phyloP scores from a whole-genome alignment of 2,329 filamentous ascomycete species.

The Xylaria multiplex region DNA sequence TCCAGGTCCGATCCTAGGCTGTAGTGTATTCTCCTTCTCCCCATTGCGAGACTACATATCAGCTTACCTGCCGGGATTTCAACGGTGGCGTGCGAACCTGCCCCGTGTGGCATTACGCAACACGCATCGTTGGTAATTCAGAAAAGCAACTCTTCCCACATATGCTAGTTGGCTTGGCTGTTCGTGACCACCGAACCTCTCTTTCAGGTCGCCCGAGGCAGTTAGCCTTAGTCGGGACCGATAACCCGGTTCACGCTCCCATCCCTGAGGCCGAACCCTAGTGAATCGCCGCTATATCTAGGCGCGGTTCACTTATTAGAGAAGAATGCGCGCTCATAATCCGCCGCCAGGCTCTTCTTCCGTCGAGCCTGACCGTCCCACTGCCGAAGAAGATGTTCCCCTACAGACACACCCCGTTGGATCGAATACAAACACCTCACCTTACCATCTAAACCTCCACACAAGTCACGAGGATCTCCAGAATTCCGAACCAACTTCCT shows the following conservation, averaged over 20 bases:
- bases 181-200: slow-evolving; percentile 15
- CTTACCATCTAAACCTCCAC: slow-evolving; percentile 9
- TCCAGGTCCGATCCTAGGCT: slow-evolving; percentile 1
- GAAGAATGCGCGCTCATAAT: slow-evolving; percentile 36
- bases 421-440: slow-evolving; percentile 33
- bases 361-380: slow-evolving; percentile 40
- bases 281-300: slow-evolving; percentile 6
- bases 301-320: slow-evolving; percentile 9
- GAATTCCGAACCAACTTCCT: slow-evolving; percentile 14
- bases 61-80: slow-evolving; percentile 1
- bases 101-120: slow-evolving; percentile 20
- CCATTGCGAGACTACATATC: neutral
- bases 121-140: slow-evolving; percentile 23
- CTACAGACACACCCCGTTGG: slow-evolving; percentile 31
- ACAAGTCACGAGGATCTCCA: slow-evolving; percentile 17
- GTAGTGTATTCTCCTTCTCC: neutral
- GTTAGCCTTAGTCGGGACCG: slow-evolving; percentile 19
- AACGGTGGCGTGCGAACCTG: slow-evolving; percentile 18
- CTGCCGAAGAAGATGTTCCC: slow-evolving; percentile 41
- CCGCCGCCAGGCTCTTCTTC: slow-evolving; percentile 42
- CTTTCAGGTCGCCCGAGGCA: slow-evolving; percentile 25
- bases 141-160: slow-evolving; percentile 34
- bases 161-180: slow-evolving; percentile 27
- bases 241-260: slow-evolving; percentile 12
- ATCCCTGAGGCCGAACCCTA: slow-evolving; percentile 3